phyloP scores from a whole-genome alignment of 2,329 filamentous ascomycete genomes.

The Fusarium transvaalense region DNA sequence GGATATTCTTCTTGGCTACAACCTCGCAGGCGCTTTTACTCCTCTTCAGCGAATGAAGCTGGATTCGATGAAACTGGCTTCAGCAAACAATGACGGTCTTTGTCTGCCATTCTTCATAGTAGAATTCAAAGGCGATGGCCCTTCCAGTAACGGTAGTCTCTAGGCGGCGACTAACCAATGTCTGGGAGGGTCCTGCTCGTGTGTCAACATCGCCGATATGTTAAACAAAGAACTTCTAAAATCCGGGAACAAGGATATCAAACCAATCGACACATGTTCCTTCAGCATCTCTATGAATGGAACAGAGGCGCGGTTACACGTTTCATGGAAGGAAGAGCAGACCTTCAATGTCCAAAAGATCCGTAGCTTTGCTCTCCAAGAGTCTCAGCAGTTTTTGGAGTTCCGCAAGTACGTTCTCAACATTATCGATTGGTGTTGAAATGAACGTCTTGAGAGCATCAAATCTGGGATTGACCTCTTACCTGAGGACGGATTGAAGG shows the following conservation, averaged over 20 bases:
- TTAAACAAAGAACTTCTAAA: constrained; percentile 2
- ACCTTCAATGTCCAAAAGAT: constrained; percentile 12
- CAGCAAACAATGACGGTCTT: constrained; percentile 7
- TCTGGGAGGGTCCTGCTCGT: constrained; percentile 49
- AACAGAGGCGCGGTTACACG: constrained; percentile 51
- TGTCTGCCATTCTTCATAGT: neutral
- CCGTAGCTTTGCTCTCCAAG: constrained; percentile 50
- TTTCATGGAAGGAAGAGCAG: constrained; percentile 50
- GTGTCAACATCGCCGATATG: constrained; percentile 48
- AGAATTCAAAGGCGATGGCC: constrained; percentile 21
- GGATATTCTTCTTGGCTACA: constrained; percentile 18
- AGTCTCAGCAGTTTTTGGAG: constrained; percentile 46
- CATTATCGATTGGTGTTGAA: constrained; percentile 54
- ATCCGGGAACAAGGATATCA: constrained; percentile 9
- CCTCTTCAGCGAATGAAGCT: neutral
- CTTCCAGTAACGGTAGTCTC: constrained; percentile 24
- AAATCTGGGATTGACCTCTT: constrained; percentile 23
- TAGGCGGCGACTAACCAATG: constrained; percentile 54
- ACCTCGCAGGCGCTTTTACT: neutral
- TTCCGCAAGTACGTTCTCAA: constrained; percentile 53
- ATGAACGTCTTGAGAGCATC: constrained; percentile 48
- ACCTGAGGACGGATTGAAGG: neutral
- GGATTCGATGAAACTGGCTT: neutral
- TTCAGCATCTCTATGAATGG: constrained; percentile 51
- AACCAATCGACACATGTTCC: constrained; percentile 39